These are phyloP conservation scores for Cladosporium sp. DNA, from an alignment of 2,329 filamentous ascomycete genomes.

Conservation along the genomic window DNA sequence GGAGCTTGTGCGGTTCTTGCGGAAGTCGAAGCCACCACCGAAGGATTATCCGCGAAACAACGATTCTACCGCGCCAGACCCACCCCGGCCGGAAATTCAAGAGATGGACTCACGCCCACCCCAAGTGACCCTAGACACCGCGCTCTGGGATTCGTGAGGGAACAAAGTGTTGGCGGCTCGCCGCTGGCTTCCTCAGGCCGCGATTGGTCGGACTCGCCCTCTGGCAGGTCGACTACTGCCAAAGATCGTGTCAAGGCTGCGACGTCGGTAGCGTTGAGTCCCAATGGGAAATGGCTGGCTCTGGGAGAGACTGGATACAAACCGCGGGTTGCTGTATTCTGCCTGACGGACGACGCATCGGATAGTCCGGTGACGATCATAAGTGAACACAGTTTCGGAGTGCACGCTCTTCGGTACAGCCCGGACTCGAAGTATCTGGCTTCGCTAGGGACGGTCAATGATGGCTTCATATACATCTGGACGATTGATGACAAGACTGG, in stretches of 20 bases:
- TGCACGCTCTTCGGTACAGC: slow-evolving; percentile 86
- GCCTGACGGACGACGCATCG: slow-evolving; percentile 70
- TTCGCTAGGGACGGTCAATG: slow-evolving; percentile 83
- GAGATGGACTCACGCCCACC: slow-evolving; percentile 31
- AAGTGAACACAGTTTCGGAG: slow-evolving; percentile 86
- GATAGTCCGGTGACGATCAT: slow-evolving; percentile 83
- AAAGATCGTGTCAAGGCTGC: slow-evolving; percentile 92
- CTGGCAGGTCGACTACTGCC: slow-evolving; percentile 77
- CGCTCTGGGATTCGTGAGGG: slow-evolving; percentile 32
- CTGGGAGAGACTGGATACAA: slow-evolving; percentile 94
- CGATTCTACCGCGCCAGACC: slow-evolving; percentile 78
- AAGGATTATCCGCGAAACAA: slow-evolving; percentile 63
- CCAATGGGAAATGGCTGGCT: slow-evolving; percentile 82
- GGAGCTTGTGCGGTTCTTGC: slow-evolving; percentile 92
- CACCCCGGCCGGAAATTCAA: slow-evolving; percentile 20
- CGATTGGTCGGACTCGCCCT: slow-evolving; percentile 59
- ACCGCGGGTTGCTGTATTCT: slow-evolving; percentile 88
- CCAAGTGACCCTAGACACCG: slow-evolving; percentile 30
- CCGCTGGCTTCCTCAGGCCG: slow-evolving; percentile 39
- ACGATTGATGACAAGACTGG: slow-evolving; percentile 79
- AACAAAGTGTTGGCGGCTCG: slow-evolving; percentile 48
- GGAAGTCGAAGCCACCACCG: slow-evolving; percentile 61
- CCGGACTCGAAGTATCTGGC: slow-evolving; percentile 82
- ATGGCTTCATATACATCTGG: slow-evolving; percentile 94
- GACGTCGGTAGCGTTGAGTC: slow-evolving; percentile 84